A percentile compares a stretch with the other conserved stretches of the same genome.
These are phyloP conservation scores for Melanogaster broomeanus DNA, from an alignment of 768 basidiomycete genomes.

Conservation along the genomic window DNA sequence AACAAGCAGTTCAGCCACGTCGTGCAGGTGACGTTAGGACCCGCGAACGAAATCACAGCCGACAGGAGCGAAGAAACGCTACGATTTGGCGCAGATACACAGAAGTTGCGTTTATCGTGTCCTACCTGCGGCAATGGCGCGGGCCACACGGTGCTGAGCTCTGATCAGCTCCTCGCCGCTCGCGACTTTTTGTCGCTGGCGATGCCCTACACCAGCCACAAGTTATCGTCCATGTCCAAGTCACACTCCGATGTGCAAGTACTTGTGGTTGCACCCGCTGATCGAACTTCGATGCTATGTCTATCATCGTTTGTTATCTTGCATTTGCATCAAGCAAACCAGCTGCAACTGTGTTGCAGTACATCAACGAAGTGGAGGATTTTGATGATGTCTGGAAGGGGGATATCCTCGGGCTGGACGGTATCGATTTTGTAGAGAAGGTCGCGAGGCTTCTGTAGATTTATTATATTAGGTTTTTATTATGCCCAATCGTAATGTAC, in stretches of 20 bases:
- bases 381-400: conserved; percentile 31
- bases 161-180: conserved; percentile 38
- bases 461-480: background rate
- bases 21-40: conserved; percentile 11
- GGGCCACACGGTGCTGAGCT: conserved; percentile 26
- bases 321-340: conserved; percentile 23
- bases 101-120: conserved; percentile 3
- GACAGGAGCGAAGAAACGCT: background rate
- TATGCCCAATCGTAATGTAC: background rate
- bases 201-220: conserved; percentile 31
- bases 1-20: conserved; percentile 20
- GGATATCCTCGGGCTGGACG: conserved; percentile 25
- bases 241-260: conserved; percentile 14
- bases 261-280: conserved; percentile 29
- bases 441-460: conserved; percentile 16
- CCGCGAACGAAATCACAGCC: background rate
- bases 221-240: conserved; percentile 5
- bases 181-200: conserved; percentile 46
- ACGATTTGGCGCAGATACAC: background rate
- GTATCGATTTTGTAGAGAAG: conserved; percentile 23
- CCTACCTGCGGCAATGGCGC: background rate
- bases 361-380: conserved; percentile 24
- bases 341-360: conserved; percentile 22
- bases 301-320: conserved; percentile 28
- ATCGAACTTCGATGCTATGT: conserved; percentile 32